phyloP scores from a whole-genome alignment of 1,284 basidiomycete species.

The Cystobasidiaceae sp. region DNA sequence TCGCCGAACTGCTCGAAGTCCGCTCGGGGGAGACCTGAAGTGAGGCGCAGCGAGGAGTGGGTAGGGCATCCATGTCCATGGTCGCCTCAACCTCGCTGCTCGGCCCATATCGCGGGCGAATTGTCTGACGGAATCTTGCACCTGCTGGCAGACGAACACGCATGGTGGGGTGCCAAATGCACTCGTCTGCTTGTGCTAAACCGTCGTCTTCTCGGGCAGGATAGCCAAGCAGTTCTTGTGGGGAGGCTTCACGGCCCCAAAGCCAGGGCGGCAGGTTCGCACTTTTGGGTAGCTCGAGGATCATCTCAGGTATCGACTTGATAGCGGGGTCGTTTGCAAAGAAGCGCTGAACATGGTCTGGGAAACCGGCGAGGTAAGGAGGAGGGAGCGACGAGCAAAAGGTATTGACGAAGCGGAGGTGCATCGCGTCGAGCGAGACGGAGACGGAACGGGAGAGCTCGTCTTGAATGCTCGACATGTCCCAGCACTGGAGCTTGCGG shows the following conservation, averaged over 20 bases:
- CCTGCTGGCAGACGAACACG: slow-evolving; percentile 8
- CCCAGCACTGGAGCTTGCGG: slow-evolving; percentile 18
- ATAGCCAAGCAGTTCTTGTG: background rate
- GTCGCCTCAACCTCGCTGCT: too few relatives aligned
- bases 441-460: background rate
- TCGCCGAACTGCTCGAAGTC: background rate
- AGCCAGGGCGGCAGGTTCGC: background rate
- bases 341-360: background rate
- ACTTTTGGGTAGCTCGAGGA: background rate
- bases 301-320: background rate
- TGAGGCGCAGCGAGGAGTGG: too few relatives aligned
- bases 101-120: too few relatives aligned
- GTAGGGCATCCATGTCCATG: too few relatives aligned
- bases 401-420: slow-evolving; percentile 5
- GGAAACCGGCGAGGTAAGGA: background rate
- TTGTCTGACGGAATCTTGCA: too few relatives aligned
- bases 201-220: background rate
- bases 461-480: slow-evolving; percentile 21
- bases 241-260: background rate
- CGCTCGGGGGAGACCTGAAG: background rate
- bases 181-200: background rate
- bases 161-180: slow-evolving; percentile 16
- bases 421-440: slow-evolving; percentile 5
- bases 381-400: slow-evolving; percentile 10
- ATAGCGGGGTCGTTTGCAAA: background rate